These are phyloP conservation scores for Persicaria maculosa DNA, from an alignment of 148 eudicot genomes.

Conservation along the genomic window DNA sequence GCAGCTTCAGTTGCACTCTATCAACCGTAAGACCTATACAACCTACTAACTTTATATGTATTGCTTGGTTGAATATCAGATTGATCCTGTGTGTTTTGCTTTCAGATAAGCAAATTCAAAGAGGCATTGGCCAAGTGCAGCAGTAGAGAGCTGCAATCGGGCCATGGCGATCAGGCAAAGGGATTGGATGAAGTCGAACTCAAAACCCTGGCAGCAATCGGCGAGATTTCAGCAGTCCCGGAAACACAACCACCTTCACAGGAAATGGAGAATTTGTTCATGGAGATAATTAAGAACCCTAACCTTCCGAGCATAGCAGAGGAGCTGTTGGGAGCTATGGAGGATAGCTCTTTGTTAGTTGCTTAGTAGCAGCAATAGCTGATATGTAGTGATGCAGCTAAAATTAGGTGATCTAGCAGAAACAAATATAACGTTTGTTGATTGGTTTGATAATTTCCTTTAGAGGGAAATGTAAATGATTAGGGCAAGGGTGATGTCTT, in stretches of 20 bases:
- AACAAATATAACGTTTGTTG: background rate
- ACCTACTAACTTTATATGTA: background rate
- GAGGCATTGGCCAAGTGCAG: slow-evolving; percentile 65
- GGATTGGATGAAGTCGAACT: slow-evolving; percentile 79
- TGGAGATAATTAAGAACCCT: slow-evolving; percentile 18
- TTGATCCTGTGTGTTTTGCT: background rate
- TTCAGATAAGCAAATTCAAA: slow-evolving; percentile 84
- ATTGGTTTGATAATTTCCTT: background rate
- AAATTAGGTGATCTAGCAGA: background rate
- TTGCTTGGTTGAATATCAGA: background rate
- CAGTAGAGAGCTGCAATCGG: slow-evolving; percentile 24
- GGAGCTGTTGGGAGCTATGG: background rate
- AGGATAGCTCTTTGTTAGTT: background rate
- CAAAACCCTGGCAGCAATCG: slow-evolving; percentile 46
- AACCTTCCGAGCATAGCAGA: background rate
- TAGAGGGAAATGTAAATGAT: background rate
- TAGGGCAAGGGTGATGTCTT: background rate
- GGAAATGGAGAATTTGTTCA: slow-evolving; percentile 30
- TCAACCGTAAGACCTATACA: slow-evolving; percentile 21
- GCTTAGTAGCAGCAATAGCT: background rate
- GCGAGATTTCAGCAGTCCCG: slow-evolving; percentile 31
- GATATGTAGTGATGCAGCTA: background rate
- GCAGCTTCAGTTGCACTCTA: slow-evolving; percentile 87
- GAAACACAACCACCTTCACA: background rate
- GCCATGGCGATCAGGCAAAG: slow-evolving; percentile 48